Evolutionary conservation across 768 basidiomycete species (phyloP).

Genomic region (Macrolepiota albuminosa): DNA sequence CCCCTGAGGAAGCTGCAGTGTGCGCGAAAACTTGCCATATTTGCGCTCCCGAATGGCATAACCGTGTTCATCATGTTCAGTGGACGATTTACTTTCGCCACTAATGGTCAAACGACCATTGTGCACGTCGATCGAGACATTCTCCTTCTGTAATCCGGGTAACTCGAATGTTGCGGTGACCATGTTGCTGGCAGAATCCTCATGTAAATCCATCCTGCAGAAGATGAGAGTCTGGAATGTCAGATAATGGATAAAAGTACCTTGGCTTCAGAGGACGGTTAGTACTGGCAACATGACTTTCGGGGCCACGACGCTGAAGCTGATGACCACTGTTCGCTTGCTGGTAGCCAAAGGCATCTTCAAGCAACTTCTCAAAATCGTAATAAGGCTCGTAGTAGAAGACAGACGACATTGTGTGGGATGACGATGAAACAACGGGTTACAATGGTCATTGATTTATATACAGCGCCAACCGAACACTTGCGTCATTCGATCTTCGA

Average conservation of each 20-base stretch:
- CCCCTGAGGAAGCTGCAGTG: slow-evolving; percentile 42
- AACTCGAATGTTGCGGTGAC: slow-evolving; percentile 53
- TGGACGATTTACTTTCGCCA: slow-evolving; percentile 32
- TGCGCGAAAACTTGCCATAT: slow-evolving; percentile 44
- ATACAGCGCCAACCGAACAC: neutral
- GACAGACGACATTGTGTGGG: slow-evolving; percentile 16
- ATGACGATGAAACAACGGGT: neutral
- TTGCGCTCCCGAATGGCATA: slow-evolving; percentile 43
- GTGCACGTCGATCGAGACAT: slow-evolving; percentile 42
- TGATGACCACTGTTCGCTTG: slow-evolving; percentile 7
- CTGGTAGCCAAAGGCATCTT: slow-evolving; percentile 29
- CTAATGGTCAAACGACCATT: slow-evolving; percentile 44
- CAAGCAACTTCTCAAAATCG: slow-evolving; percentile 40
- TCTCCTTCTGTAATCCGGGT: slow-evolving; percentile 47
- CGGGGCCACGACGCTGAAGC: slow-evolving; percentile 10
- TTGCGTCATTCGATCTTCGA: slow-evolving; percentile 5
- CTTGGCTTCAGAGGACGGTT: slow-evolving; percentile 18
- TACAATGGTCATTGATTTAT: neutral
- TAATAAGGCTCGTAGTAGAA: slow-evolving; percentile 39
- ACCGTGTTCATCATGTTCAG: slow-evolving; percentile 27
- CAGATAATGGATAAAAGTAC: slow-evolving; percentile 2
- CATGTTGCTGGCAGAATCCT: slow-evolving; percentile 33
- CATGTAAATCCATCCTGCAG: slow-evolving; percentile 45
- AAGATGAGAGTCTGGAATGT: neutral
- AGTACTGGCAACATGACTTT: slow-evolving; percentile 3